Evolutionary conservation across 192 early-diverging fungal genomes (phyloP).

Genomic region (Lobosporangium transversale): DNA sequence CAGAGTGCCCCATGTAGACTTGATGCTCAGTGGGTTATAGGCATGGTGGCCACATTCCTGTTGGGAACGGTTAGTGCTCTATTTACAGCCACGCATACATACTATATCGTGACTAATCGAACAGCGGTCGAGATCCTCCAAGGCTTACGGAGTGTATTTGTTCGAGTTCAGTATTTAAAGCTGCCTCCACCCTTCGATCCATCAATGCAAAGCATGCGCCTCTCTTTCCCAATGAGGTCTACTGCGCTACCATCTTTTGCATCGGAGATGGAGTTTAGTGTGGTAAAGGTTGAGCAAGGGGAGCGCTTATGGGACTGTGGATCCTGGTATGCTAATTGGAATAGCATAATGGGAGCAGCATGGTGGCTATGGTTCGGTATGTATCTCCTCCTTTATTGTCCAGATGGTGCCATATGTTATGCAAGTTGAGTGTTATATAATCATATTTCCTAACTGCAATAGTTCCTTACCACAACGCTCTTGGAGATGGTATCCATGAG

Average conservation of each 20-base stretch:
- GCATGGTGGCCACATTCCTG: conserved; percentile 52
- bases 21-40: conserved; percentile 55
- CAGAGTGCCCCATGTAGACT: neutral
- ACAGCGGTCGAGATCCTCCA: conserved; percentile 64
- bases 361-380: conserved; percentile 63
- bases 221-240: neutral
- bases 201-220: neutral
- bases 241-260: conserved; percentile 21
- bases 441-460: neutral
- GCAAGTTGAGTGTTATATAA: neutral
- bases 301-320: conserved; percentile 59
- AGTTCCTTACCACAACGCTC: conserved; percentile 33
- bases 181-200: conserved; percentile 6
- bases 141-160: conserved; percentile 19
- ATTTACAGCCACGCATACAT: conserved; percentile 62
- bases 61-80: conserved; percentile 59
- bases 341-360: conserved; percentile 55
- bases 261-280: conserved; percentile 42
- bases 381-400: neutral
- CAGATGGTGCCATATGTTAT: neutral
- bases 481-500: conserved; percentile 45
- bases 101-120: conserved; percentile 58
- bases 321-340: conserved; percentile 55
- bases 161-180: conserved; percentile 43
- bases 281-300: conserved; percentile 46